Evolutionary conservation across 2,329 filamentous ascomycete genomes (phyloP).

Genomic region (Madurella mycetomatis): DNA sequence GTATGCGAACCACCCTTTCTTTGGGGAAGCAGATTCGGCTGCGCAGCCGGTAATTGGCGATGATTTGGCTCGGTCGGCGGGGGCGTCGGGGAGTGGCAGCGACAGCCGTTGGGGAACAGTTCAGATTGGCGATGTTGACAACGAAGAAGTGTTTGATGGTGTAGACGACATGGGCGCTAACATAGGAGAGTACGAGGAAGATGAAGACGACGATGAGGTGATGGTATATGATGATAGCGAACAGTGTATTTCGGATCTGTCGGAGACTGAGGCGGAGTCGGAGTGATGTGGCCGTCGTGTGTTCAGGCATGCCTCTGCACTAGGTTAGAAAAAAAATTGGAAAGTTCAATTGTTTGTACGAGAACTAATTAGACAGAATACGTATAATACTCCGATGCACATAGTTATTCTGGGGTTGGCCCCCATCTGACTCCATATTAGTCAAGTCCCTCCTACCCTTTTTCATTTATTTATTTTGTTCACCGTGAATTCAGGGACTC

Average conservation of each 20-base stretch:
- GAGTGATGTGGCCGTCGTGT: not conserved
- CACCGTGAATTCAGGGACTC: too few relatives aligned
- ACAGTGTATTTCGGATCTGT: not conserved
- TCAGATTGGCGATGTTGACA: not conserved
- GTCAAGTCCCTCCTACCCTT: too few relatives aligned
- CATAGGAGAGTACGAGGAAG: conserved; percentile 4
- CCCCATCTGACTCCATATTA: too few relatives aligned
- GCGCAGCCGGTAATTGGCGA: not conserved
- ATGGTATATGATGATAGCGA: conserved; percentile 9
- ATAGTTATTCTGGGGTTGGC: too few relatives aligned
- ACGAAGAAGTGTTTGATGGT: conserved; percentile 13
- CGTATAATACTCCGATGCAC: too few relatives aligned
- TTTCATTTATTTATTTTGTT: too few relatives aligned
- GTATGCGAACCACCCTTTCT: conserved; percentile 47
- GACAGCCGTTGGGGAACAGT: not conserved
- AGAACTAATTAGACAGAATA: too few relatives aligned
- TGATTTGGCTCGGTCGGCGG: not conserved
- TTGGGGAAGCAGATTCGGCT: conserved; percentile 27
- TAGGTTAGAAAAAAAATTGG: too few relatives aligned
- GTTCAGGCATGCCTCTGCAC: too few relatives aligned
- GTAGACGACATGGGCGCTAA: conserved; percentile 19
- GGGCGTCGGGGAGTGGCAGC: not conserved
- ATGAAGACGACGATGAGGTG: conserved; percentile 6
- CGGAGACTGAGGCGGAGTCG: not conserved
- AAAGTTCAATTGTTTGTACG: too few relatives aligned